Evolutionary conservation across 257 asterid genomes (phyloP).

Genomic region (Jacaranda mimosifolia): DNA sequence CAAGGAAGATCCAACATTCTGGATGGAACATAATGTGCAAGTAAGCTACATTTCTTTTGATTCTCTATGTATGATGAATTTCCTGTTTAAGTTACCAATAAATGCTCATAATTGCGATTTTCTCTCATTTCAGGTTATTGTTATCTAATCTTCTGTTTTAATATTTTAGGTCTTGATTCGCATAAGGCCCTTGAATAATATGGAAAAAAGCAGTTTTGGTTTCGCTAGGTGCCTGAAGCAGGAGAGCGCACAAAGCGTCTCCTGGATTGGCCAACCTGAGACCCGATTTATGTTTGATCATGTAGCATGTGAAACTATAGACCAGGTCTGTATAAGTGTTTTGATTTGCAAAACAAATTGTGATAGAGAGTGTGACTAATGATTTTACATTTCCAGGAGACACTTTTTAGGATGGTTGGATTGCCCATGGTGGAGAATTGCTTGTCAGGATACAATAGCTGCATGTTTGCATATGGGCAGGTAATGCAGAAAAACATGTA

Average conservation of each 20-base stretch:
- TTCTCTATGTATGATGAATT: background rate
- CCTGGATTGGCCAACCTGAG: constrained; percentile 98
- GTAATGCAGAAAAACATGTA: constrained; percentile 43
- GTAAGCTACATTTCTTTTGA: constrained; percentile 48
- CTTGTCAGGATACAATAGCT: constrained; percentile 95
- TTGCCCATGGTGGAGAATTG: constrained; percentile 99
- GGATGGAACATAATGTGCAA: constrained; percentile 99
- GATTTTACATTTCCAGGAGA: constrained; percentile 69
- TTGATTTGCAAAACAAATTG: constrained; percentile 21
- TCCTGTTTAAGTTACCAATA: background rate
- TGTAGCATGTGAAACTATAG: constrained; percentile 89
- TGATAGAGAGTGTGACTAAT: constrained; percentile 28
- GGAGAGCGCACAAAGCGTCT: constrained; percentile 80
- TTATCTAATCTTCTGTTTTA: constrained; percentile 5
- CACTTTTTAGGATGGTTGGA: constrained; percentile 91
- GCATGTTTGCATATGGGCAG: constrained; percentile 99
- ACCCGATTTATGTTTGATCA: constrained; percentile 92
- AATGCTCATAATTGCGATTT: background rate
- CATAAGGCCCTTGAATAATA: constrained; percentile 77
- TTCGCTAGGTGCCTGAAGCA: constrained; percentile 87
- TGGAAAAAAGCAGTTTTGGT: constrained; percentile 77
- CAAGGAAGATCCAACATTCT: constrained; percentile 88
- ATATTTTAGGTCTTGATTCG: constrained; percentile 85
- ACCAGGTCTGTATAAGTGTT: constrained; percentile 63
- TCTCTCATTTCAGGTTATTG: constrained; percentile 20